phyloP scores from a whole-genome alignment of 306 rosid genomes.

The Pyrus betulifolia region DNA sequence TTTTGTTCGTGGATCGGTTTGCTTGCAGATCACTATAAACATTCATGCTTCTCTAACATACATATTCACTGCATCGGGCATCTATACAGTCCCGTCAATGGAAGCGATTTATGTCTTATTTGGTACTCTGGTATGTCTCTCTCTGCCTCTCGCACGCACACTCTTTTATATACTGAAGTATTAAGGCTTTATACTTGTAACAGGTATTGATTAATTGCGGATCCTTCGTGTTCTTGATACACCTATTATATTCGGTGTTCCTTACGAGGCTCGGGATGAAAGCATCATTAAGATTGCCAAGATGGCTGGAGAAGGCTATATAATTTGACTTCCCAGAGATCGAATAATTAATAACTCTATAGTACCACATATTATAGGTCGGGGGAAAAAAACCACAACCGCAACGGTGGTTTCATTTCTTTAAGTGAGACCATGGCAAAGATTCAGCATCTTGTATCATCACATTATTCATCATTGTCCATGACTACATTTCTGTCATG shows the following conservation, averaged over 20 bases:
- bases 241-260: constrained; percentile 72
- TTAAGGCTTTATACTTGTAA: not conserved
- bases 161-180: not conserved
- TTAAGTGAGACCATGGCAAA: not conserved
- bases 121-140: constrained; percentile 53
- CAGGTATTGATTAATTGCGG: constrained; percentile 76
- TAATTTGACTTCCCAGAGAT: not conserved
- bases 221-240: constrained; percentile 78
- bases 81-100: constrained; percentile 74
- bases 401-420: not conserved
- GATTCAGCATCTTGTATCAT: not conserved
- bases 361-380: not conserved
- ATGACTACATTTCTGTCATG: not conserved
- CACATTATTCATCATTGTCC: not conserved
- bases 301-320: constrained; percentile 79
- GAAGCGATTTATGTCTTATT: constrained; percentile 56
- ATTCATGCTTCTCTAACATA: constrained; percentile 88
- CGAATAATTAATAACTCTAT: not conserved
- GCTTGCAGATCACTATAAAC: constrained; percentile 84
- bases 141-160: not conserved
- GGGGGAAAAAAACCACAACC: not conserved
- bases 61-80: constrained; percentile 68
- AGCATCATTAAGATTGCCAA: constrained; percentile 73
- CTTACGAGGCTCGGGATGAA: constrained; percentile 85
- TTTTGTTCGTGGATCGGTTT: not conserved